Base-by-base conservation (phyloP, 2,329 filamentous ascomycete species). In the Chlorencoelia australis region DNA sequence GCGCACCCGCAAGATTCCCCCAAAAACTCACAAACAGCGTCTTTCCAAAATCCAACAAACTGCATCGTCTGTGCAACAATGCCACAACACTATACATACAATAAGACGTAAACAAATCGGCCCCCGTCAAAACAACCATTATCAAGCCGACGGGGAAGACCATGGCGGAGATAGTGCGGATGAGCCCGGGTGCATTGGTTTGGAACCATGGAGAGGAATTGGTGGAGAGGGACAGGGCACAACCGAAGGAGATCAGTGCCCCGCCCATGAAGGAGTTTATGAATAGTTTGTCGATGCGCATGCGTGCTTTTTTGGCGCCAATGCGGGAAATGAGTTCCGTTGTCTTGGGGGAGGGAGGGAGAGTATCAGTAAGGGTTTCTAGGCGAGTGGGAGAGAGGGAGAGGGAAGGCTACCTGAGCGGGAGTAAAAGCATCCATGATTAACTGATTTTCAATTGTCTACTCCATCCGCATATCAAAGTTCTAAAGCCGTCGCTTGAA, bases 231-330 rank as follows among this genome's bases (percentile, higher is more conserved):
- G 57, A 50, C 2, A 65, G 62, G 0, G 64, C 68, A 27, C 63
- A 66, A 4, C 64, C 69, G 43, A 75, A 72, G 2, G 65, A 60
- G 1, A 74, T 55, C 5, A 74, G 52, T 37, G 63, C 63, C 0
- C 71, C 71, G 4, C 68, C 68, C 30, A 68, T 65, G 26, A 72
- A 60, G 4, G 64, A 56, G 41, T 65, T 69, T 30, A 69, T 46
- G 44, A 73, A 71, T 26, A 71, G 58, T 44, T 72, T 73, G 48
- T 70, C 64, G 4, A 65, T 53, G 7, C 67, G 59, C 65, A 68
- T 72, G 37, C 66, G 61, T 7, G 66, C 67, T 49, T 73, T 74
- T 35, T 59, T 59, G 17, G 59, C 58, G 4, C 69, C 71, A n/a
- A 65, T 59, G 8, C 66, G 61, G 1, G 63, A 64, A 38, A 69